Evolutionary conservation across 2,329 filamentous ascomycete genomes (phyloP).

Genomic region (Fusarium luffae): DNA sequence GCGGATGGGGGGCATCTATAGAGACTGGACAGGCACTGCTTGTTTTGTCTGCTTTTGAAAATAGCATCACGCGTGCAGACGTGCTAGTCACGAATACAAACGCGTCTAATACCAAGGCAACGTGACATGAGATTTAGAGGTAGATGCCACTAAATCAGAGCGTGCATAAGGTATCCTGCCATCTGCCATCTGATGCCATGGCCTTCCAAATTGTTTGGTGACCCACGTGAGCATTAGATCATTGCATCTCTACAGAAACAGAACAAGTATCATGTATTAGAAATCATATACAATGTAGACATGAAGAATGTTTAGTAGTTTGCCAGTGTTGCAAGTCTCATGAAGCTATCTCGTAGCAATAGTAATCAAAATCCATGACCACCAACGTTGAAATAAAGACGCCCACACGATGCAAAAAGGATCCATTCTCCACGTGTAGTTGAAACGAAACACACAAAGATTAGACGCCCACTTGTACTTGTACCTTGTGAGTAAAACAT

Average conservation of each 20-base stretch:
- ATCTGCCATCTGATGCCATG: conserved; percentile 8
- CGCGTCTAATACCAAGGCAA: conserved; percentile 1
- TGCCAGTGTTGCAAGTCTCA: background rate
- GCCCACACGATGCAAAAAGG: background rate
- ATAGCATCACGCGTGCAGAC: conserved; percentile 11
- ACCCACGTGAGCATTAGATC: conserved; percentile 14
- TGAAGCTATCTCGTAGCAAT: conserved; percentile 1
- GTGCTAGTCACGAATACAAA: background rate
- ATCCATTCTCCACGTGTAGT: conserved; percentile 1
- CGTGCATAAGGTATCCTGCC: background rate
- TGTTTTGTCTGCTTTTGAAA: background rate
- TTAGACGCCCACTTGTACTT: background rate
- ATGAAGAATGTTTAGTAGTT: background rate
- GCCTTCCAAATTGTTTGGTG: conserved; percentile 20
- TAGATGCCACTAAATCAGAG: conserved; percentile 3
- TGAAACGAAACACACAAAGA: background rate
- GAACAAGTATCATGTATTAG: background rate
- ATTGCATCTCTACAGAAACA: background rate
- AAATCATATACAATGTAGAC: background rate
- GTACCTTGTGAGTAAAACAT: conserved; percentile 8
- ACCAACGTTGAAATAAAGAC: conserved; percentile 8
- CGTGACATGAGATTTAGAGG: conserved; percentile 6
- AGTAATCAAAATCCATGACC: background rate
- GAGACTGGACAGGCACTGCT: conserved; percentile 4
- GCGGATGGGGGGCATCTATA: background rate